A percentile compares a stretch with the other conserved stretches of the same genome.
Conservation (phyloP, 148 eudicot species). For the Vaccinium darrowii region DNA sequence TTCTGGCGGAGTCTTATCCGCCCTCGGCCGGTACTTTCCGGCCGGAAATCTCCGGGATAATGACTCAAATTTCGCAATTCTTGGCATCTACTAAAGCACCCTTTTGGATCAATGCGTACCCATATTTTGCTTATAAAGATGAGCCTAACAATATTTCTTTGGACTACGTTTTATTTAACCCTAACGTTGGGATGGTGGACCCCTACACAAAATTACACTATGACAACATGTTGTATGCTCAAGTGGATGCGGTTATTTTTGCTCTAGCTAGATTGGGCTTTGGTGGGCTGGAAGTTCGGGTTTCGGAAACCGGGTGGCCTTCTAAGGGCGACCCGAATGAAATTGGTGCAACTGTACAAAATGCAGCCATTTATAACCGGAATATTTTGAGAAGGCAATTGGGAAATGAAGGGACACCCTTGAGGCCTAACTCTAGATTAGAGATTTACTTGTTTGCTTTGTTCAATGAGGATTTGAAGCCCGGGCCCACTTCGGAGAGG, state of each 20-base stretch:
- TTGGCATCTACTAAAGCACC: constrained; percentile 27
- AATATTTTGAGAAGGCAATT: constrained; percentile 17
- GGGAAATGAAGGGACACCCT: constrained; percentile 5
- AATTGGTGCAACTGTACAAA: constrained; percentile 4
- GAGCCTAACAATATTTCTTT: constrained; percentile 16
- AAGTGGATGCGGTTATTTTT: constrained; percentile 23
- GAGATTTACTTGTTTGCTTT: constrained; percentile 27
- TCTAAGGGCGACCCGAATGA: constrained; percentile 15
- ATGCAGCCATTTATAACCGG: constrained; percentile 19
- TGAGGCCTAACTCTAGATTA: constrained; percentile 13
- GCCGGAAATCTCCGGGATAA: constrained; percentile 45
- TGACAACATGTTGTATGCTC: constrained; percentile 30
- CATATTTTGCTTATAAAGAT: constrained; percentile 25
- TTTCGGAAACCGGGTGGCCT: constrained; percentile 25
- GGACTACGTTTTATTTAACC: constrained; percentile 23
- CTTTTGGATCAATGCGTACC: constrained; percentile 29
- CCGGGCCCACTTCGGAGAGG: constrained; percentile 27
- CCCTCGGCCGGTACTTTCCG: constrained; percentile 64
- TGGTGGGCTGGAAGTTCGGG: constrained; percentile 20
- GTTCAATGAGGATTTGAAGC: constrained; percentile 29
- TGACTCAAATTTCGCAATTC: constrained; percentile 52
- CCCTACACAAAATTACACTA: constrained; percentile 21
- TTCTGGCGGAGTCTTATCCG: constrained; percentile 57
- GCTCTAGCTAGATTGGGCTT: constrained; percentile 21
- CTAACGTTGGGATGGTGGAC: constrained; percentile 20